Conservation (phyloP, 495 filamentous ascomycete species). For the Parmelia sp. region DNA sequence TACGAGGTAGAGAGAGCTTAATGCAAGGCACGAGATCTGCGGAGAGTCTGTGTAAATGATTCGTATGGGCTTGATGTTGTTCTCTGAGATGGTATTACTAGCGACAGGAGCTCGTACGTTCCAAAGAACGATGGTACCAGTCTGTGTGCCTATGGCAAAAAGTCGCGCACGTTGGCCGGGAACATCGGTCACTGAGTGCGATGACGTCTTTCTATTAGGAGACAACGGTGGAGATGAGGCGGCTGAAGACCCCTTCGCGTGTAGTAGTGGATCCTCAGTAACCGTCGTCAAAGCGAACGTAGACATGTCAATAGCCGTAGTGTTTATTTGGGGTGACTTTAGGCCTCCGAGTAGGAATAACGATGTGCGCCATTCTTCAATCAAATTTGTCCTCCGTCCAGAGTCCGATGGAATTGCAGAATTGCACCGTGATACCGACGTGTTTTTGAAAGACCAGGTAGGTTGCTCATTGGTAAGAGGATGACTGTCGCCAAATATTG, state of each 20-base stretch:
- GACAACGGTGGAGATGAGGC: constrained; percentile 54
- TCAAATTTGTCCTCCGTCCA: constrained; percentile 15
- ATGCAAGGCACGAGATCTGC: constrained; percentile 73
- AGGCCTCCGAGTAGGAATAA: constrained; percentile 49
- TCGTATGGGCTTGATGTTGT: constrained; percentile 58
- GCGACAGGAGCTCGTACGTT: constrained; percentile 63
- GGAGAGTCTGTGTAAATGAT: constrained; percentile 90
- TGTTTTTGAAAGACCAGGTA: constrained; percentile 19
- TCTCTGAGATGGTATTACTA: constrained; percentile 43
- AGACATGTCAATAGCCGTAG: constrained; percentile 70
- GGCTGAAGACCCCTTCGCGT: constrained; percentile 48
- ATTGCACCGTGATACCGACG: constrained; percentile 1
- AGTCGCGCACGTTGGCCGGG: constrained; percentile 82
- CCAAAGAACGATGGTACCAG: constrained; percentile 77
- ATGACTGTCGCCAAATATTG: constrained; percentile 17
- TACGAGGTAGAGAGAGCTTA: constrained; percentile 81
- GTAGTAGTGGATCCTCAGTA: constrained; percentile 68
- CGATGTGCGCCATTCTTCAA: constrained; percentile 58
- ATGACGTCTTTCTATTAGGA: constrained; percentile 47
- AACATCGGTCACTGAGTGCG: constrained; percentile 45
- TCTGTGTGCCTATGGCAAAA: constrained; percentile 71
- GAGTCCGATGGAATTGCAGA: constrained; percentile 8
- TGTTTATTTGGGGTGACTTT: constrained; percentile 55
- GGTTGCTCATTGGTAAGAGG: not conserved
- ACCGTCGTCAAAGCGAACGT: constrained; percentile 60